Conservation (phyloP, 129 eudicot genomes). For the Solidago caesia region DNA sequence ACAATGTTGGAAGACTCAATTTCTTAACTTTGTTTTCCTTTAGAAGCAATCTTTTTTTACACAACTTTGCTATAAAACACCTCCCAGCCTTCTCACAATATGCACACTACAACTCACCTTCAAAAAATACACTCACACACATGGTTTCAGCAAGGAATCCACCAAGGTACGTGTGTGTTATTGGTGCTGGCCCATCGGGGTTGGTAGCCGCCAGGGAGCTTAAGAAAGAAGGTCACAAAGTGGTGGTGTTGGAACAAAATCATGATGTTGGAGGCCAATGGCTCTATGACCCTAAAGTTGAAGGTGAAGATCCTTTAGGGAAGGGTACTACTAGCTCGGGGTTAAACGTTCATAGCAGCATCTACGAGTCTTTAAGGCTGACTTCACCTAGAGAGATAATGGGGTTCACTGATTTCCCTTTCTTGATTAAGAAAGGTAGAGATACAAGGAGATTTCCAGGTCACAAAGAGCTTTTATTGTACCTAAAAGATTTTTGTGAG, state of each 20-base stretch:
- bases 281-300: conserved; percentile 76
- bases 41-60: conserved; percentile 28
- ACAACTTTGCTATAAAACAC: conserved; percentile 35
- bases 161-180: conserved; percentile 62
- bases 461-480: conserved; percentile 62
- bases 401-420: conserved; percentile 88
- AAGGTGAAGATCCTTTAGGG: conserved; percentile 65
- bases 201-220: conserved; percentile 88
- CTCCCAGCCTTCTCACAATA: conserved; percentile 37
- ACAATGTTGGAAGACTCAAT: conserved; percentile 3
- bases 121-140: conserved; percentile 13
- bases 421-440: conserved; percentile 68
- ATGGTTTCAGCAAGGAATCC: conserved; percentile 46
- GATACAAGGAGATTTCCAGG: conserved; percentile 86
- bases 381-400: conserved; percentile 82
- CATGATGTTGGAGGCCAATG: conserved; percentile 95
- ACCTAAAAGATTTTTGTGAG: conserved; percentile 69
- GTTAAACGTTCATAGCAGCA: conserved; percentile 64
- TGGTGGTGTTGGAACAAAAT: conserved; percentile 76
- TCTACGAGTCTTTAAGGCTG: conserved; percentile 69
- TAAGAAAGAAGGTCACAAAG: conserved; percentile 75
- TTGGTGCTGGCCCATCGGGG: conserved; percentile 92
- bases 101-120: conserved; percentile 26
- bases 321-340: conserved; percentile 25
- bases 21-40: conserved; percentile 26